A percentile compares a stretch with the other conserved stretches of the same genome.
These are phyloP conservation scores for Boletus subcaerulescens DNA, from an alignment of 768 basidiomycete species.

Conservation along the genomic window DNA sequence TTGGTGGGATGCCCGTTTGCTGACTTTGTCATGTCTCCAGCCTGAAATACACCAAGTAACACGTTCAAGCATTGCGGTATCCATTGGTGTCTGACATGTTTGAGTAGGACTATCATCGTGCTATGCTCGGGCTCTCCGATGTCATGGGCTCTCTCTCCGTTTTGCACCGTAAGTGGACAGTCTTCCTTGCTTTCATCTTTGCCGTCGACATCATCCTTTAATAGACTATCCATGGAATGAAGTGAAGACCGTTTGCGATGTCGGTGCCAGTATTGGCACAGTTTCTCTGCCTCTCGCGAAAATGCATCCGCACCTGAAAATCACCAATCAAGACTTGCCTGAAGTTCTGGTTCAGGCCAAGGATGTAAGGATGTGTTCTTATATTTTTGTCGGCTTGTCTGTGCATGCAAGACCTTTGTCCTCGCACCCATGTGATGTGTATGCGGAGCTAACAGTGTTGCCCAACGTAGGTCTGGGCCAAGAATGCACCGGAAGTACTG, in stretches of 20 bases:
- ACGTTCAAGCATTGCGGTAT: not conserved
- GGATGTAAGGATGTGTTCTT: constrained; percentile 7
- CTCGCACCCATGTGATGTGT: not conserved
- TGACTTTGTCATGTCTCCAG: constrained; percentile 3
- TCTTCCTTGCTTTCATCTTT: not conserved
- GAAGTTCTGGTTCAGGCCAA: constrained; percentile 23
- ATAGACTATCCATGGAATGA: constrained; percentile 27
- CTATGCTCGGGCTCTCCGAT: constrained; percentile 21
- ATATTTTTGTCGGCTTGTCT: too few relatives aligned
- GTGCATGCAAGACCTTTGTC: too few relatives aligned
- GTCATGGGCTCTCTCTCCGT: constrained; percentile 25
- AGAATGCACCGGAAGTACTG: constrained; percentile 16
- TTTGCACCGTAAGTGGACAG: constrained; percentile 17
- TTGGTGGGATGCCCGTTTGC: not conserved
- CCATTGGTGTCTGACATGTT: not conserved
- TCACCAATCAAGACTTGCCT: constrained; percentile 29
- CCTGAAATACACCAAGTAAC: constrained; percentile 15
- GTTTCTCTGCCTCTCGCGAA: constrained; percentile 28
- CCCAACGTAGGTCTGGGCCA: constrained; percentile 3
- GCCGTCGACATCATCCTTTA: not conserved
- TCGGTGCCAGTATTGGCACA: constrained; percentile 29
- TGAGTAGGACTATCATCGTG: constrained; percentile 20
- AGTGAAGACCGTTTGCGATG: constrained; percentile 26
- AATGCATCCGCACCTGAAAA: constrained; percentile 25
- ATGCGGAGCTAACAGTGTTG: too few relatives aligned